Evolutionary conservation across 208 protist species (phyloP).

Genomic region (Cochliopodium minus): DNA sequence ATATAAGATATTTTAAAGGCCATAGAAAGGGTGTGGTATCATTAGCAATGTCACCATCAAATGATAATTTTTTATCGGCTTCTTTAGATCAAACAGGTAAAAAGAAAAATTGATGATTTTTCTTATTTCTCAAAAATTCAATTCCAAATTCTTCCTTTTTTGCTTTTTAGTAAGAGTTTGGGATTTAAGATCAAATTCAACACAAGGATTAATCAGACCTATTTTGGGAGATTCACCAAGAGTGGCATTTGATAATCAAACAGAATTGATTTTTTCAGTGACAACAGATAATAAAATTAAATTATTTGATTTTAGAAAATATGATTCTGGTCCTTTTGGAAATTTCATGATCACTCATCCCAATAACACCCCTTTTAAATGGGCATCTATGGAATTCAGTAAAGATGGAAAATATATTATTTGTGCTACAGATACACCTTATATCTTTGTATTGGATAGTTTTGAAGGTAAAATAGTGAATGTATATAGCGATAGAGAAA

Average conservation of each 20-base stretch:
- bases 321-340: no score
- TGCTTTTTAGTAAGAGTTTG: neutral
- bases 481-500: neutral
- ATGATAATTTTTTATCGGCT: neutral
- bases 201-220: no score
- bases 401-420: neutral
- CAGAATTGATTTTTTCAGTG: neutral
- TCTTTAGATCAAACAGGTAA: neutral
- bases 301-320: neutral
- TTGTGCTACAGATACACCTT: neutral
- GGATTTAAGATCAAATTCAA: neutral
- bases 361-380: no score
- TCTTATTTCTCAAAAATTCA: no score
- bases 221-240: neutral
- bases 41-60: neutral
- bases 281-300: neutral
- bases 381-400: neutral
- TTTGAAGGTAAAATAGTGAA: neutral
- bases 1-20: conserved; percentile 1
- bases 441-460: neutral
- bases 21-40: neutral
- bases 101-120: no score
- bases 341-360: no score
- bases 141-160: no score
- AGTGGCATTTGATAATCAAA: neutral